Evolutionary conservation across 371 early-diverging fungal species (phyloP).

Genomic region (Polyrhizophydium stewartii): DNA sequence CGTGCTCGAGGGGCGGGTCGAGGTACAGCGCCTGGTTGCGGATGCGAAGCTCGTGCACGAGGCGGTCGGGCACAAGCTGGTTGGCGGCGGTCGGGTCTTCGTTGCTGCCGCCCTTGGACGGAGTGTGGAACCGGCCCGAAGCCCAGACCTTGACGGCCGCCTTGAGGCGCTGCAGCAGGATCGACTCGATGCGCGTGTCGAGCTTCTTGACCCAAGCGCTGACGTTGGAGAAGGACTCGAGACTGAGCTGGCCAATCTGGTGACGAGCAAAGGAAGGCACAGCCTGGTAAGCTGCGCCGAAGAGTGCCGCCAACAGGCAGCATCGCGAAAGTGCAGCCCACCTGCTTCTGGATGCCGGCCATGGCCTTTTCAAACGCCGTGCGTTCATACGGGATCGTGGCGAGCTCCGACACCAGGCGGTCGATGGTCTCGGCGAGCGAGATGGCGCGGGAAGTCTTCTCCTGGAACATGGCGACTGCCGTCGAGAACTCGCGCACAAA

Average conservation of each 20-base stretch:
- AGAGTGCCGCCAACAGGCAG: no score
- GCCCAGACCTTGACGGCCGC: constrained; percentile 75
- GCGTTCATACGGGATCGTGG: constrained; percentile 69
- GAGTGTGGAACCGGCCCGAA: constrained; percentile 3
- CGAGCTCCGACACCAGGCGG: constrained; percentile 73
- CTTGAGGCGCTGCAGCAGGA: constrained; percentile 73
- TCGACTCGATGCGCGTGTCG: constrained; percentile 75
- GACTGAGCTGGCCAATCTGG: constrained; percentile 56
- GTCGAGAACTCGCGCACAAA: constrained; percentile 94
- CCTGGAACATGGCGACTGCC: constrained; percentile 89
- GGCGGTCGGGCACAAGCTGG: constrained; percentile 7
- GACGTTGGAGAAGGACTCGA: constrained; percentile 91
- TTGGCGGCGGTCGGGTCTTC: constrained; percentile 6
- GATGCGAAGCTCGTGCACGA: constrained; percentile 53
- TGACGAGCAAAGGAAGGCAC: background rate
- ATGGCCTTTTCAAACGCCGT: constrained; percentile 66
- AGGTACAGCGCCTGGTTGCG: constrained; percentile 94
- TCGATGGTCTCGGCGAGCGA: constrained; percentile 77
- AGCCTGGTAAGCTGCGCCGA: background rate
- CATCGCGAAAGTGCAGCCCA: constrained; percentile 31
- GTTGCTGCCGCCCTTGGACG: background rate
- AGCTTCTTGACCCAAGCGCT: constrained; percentile 84
- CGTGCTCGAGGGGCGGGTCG: constrained; percentile 93
- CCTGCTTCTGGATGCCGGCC: constrained; percentile 79
- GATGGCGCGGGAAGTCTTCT: constrained; percentile 85